Percentiles rank a stretch among this genome's conserved stretches.
These are phyloP conservation scores for Colletotrichum sp. DNA, from an alignment of 2,329 filamentous ascomycete genomes.

Conservation along the genomic window DNA sequence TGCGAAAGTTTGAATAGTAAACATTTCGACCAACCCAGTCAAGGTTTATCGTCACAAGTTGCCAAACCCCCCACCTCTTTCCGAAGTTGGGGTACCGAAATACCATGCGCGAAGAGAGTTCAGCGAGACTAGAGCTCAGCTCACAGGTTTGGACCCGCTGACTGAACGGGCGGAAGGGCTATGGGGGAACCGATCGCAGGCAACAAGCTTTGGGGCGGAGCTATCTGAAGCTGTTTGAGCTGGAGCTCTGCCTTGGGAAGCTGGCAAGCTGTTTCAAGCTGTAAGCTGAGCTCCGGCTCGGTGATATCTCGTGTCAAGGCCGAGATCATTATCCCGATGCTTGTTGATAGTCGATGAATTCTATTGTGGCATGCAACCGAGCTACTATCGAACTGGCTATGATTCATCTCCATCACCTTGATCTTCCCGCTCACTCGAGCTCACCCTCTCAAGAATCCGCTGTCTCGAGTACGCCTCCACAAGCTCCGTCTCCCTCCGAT, in stretches of 20 bases:
- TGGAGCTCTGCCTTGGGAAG: background rate
- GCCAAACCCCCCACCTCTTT: background rate
- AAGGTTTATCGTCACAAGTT: background rate
- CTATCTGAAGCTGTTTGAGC: background rate
- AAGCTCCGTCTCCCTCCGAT: constrained; percentile 17
- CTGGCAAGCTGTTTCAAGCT: background rate
- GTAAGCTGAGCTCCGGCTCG: background rate
- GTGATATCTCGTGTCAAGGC: background rate
- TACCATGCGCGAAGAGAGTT: background rate
- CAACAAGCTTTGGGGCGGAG: background rate
- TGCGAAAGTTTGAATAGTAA: background rate
- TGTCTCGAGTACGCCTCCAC: constrained; percentile 6
- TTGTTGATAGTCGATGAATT: background rate
- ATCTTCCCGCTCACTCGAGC: background rate
- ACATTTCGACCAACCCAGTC: background rate
- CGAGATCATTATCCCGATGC: background rate
- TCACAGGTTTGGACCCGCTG: background rate
- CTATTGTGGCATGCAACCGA: background rate
- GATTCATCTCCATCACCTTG: background rate
- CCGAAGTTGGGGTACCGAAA: background rate
- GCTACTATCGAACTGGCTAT: background rate
- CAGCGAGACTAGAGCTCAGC: background rate
- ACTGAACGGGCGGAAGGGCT: background rate
- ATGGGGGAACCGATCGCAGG: background rate
- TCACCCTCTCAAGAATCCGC: background rate